These are phyloP conservation scores for Podospora bellae-mahoneyi DNA, from an alignment of 495 filamentous ascomycete species.

Conservation along the genomic window DNA sequence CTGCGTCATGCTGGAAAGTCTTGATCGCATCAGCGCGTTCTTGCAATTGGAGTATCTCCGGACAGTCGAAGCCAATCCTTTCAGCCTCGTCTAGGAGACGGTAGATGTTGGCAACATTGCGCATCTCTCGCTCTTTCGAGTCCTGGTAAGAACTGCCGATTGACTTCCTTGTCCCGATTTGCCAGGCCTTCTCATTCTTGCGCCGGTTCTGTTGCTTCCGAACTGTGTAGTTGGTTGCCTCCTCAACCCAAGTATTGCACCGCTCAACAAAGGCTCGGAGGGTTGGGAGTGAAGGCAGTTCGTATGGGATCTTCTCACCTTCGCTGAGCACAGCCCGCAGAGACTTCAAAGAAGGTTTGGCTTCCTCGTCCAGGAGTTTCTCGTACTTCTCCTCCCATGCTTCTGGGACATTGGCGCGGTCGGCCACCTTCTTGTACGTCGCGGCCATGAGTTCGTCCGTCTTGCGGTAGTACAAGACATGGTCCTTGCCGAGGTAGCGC, in stretches of 20 bases:
- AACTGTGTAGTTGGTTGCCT: constrained; percentile 93
- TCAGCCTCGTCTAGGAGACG: constrained; percentile 81
- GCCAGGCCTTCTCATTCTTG: constrained; percentile 94
- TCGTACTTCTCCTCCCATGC: constrained; percentile 89
- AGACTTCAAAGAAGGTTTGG: constrained; percentile 79
- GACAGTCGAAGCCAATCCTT: constrained; percentile 88
- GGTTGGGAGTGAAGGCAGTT: constrained; percentile 75
- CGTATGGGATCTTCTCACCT: constrained; percentile 96
- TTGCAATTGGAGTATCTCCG: constrained; percentile 81
- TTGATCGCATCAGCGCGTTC: constrained; percentile 86
- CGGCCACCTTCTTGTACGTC: constrained; percentile 71
- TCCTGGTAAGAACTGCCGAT: constrained; percentile 63
- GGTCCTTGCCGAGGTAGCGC: constrained; percentile 58
- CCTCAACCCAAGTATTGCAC: constrained; percentile 97
- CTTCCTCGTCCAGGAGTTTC: constrained; percentile 73
- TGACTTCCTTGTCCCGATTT: constrained; percentile 61
- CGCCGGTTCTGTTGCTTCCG: constrained; percentile 97
- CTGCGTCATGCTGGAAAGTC: constrained; percentile 78
- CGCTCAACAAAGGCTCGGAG: constrained; percentile 87
- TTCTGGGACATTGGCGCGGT: constrained; percentile 82
- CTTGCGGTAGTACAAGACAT: constrained; percentile 70
- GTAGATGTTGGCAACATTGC: constrained; percentile 85
- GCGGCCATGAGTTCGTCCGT: constrained; percentile 64
- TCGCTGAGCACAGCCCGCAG: constrained; percentile 82
- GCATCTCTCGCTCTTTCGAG: constrained; percentile 84